Conservation (phyloP, 345 rosid species). For the Hibiscus syriacus region DNA sequence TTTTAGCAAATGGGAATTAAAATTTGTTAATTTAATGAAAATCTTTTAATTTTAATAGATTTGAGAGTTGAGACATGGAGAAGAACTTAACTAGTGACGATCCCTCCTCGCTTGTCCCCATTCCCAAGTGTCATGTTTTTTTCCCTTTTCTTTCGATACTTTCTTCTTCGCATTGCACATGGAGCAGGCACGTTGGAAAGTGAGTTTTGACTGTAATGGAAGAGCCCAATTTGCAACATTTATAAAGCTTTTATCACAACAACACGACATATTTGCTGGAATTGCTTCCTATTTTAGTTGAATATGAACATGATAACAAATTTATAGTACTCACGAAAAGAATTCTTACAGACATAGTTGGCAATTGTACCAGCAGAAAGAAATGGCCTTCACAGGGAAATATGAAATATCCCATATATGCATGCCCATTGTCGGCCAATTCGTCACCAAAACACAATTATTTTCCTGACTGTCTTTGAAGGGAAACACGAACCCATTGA, state of each 20-base stretch:
- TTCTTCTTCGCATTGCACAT: slow-evolving; percentile 20
- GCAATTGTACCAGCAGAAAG: background rate
- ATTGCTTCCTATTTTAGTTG: background rate
- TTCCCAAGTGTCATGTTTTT: too few relatives aligned
- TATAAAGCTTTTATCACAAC: background rate
- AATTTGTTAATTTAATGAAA: too few relatives aligned
- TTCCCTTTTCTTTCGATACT: too few relatives aligned
- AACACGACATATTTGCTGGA: background rate
- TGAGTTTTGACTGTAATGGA: background rate
- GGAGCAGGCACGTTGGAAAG: background rate
- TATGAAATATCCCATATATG: too few relatives aligned
- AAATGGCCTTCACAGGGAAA: background rate
- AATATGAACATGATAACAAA: too few relatives aligned
- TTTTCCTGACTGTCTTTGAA: background rate
- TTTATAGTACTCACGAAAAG: background rate
- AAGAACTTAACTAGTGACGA: too few relatives aligned
- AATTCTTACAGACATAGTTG: background rate
- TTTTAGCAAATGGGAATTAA: too few relatives aligned
- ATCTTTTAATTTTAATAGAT: too few relatives aligned
- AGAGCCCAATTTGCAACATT: too few relatives aligned
- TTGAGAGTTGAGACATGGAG: too few relatives aligned
- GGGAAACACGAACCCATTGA: background rate
- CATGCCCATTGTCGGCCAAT: slow-evolving; percentile 10
- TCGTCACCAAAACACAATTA: background rate
- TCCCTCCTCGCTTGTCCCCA: too few relatives aligned